These are phyloP conservation scores for Mycena vitilis DNA, from an alignment of 768 basidiomycete genomes.

Conservation along the genomic window DNA sequence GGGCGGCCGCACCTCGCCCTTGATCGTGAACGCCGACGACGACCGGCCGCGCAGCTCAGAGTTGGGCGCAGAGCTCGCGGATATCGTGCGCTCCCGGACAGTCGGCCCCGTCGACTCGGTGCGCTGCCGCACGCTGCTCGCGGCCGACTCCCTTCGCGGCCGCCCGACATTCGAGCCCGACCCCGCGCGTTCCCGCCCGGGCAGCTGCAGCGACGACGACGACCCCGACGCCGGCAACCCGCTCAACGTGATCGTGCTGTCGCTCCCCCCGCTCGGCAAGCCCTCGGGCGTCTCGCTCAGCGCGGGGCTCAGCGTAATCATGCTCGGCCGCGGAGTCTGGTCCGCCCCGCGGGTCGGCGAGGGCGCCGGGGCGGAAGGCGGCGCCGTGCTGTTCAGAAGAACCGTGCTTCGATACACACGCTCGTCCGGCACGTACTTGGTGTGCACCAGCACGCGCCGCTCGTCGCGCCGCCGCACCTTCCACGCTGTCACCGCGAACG, in stretches of 20 bases:
- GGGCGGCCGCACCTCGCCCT: conserved; percentile 69
- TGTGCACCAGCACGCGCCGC: conserved; percentile 64
- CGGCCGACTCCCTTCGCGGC: conserved; percentile 18
- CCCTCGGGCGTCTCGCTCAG: conserved; percentile 35
- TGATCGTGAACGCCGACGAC: conserved; percentile 70
- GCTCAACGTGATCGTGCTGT: conserved; percentile 30
- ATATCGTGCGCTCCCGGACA: conserved; percentile 46
- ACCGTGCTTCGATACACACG: conserved; percentile 64
- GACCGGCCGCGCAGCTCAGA: conserved; percentile 50
- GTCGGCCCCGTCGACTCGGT: conserved; percentile 23
- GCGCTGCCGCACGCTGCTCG: conserved; percentile 21
- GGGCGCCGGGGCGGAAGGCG: conserved; percentile 29
- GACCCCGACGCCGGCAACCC: conserved; percentile 42
- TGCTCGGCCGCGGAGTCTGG: conserved; percentile 55
- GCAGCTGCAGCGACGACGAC: conserved; percentile 13
- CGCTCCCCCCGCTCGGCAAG: conserved; percentile 26
- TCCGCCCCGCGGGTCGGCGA: conserved; percentile 35
- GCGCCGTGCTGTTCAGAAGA: conserved; percentile 53
- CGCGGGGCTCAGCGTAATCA: conserved; percentile 45
- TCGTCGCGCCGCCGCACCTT: conserved; percentile 70
- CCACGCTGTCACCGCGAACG: conserved; percentile 63
- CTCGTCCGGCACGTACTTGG: conserved; percentile 62
- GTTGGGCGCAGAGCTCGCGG: conserved; percentile 41
- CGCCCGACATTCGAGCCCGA: conserved; percentile 15
- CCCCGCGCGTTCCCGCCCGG: conserved; percentile 22